These are phyloP conservation scores for Pseudogymnoascus sp. DNA, from an alignment of 2,329 filamentous ascomycete genomes.

Conservation along the genomic window DNA sequence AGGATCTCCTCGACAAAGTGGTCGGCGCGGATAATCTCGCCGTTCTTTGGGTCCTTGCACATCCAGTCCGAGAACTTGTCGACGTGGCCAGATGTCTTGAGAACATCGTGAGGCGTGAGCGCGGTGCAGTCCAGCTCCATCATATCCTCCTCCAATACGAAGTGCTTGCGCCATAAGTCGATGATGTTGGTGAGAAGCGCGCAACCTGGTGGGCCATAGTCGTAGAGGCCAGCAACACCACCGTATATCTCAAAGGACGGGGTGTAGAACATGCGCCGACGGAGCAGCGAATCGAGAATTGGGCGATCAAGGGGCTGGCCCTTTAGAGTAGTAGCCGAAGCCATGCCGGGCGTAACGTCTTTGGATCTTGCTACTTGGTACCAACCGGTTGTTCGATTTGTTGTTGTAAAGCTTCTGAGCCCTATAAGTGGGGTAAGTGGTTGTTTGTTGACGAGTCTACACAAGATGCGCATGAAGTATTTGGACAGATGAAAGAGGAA, in stretches of 20 bases:
- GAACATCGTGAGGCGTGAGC: slow-evolving; percentile 83
- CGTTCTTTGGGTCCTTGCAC: slow-evolving; percentile 97
- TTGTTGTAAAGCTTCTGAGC: slow-evolving; percentile 31
- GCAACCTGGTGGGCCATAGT: slow-evolving; percentile 64
- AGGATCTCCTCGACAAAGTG: slow-evolving; percentile 94
- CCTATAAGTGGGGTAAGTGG: slow-evolving; percentile 19
- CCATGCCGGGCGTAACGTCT: slow-evolving; percentile 38
- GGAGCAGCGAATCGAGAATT: slow-evolving; percentile 75
- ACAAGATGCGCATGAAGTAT: slow-evolving; percentile 32
- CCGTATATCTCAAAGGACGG: slow-evolving; percentile 94
- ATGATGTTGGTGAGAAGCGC: slow-evolving; percentile 62
- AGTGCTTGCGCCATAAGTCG: slow-evolving; percentile 66
- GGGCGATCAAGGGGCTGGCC: slow-evolving; percentile 82
- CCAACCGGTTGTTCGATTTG: slow-evolving; percentile 16
- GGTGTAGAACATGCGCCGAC: slow-evolving; percentile 87
- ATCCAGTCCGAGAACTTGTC: slow-evolving; percentile 96
- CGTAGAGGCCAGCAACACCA: slow-evolving; percentile 71
- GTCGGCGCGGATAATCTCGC: slow-evolving; percentile 92
- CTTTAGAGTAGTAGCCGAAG: slow-evolving; percentile 67
- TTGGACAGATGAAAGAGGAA: neutral
- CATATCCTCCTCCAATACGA: slow-evolving; percentile 67
- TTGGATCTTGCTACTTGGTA: slow-evolving; percentile 29
- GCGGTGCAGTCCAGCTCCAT: slow-evolving; percentile 76
- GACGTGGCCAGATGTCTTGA: slow-evolving; percentile 94
- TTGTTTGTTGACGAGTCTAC: slow-evolving; percentile 25